Conservation (phyloP, 768 basidiomycete species). For the Rhodotorula graminis region DNA sequence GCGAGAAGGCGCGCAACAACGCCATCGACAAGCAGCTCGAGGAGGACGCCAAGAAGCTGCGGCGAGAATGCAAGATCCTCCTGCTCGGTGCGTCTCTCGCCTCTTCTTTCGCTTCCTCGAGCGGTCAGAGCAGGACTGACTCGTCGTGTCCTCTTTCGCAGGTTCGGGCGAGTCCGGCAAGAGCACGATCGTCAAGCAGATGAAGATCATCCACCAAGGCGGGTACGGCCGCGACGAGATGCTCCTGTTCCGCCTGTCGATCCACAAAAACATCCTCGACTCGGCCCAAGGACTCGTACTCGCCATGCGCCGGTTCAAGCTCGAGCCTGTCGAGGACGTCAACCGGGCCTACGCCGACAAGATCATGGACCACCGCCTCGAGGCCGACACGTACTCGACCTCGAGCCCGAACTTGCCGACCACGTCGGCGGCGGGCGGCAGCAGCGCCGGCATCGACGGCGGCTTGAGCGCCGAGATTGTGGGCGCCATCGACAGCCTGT, state of each 20-base stretch:
- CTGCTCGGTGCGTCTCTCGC: conserved; percentile 62
- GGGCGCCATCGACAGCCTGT: conserved; percentile 50
- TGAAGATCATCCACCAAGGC: conserved; percentile 96
- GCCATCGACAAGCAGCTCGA: conserved; percentile 52
- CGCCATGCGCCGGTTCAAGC: conserved; percentile 77
- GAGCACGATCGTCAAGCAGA: conserved; percentile 93
- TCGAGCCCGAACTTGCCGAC: conserved; percentile 11
- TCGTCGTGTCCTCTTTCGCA: conserved; percentile 43
- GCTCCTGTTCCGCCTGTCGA: conserved; percentile 65
- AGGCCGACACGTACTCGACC: conserved; percentile 39
- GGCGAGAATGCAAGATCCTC: conserved; percentile 86
- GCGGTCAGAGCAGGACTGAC: not conserved
- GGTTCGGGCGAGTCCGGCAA: conserved; percentile 95
- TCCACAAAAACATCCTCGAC: conserved; percentile 83
- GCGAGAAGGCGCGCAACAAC: conserved; percentile 25
- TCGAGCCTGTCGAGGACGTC: conserved; percentile 64
- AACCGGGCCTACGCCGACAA: conserved; percentile 56
- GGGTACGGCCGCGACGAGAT: conserved; percentile 78
- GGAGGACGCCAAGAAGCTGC: conserved; percentile 74
- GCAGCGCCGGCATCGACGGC: conserved; percentile 21
- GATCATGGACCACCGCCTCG: conserved; percentile 51
- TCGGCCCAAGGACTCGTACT: conserved; percentile 78
- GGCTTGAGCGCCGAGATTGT: conserved; percentile 48
- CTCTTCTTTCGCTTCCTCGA: not conserved
- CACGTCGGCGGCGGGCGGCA: not conserved